phyloP scores from a whole-genome alignment of 2,329 filamentous ascomycete genomes.

The Claviceps digitariae region DNA sequence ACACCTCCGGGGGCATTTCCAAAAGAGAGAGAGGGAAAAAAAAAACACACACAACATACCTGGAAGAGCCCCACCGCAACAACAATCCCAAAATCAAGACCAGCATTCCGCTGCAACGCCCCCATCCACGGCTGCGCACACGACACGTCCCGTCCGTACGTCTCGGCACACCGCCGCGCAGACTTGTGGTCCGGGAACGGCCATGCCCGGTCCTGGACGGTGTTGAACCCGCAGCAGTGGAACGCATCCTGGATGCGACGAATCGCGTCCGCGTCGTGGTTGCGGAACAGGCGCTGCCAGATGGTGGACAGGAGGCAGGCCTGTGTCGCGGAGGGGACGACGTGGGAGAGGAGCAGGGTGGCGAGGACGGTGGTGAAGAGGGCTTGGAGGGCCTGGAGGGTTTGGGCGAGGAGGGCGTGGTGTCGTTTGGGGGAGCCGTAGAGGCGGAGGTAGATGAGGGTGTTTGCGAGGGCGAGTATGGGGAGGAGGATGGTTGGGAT shows the following conservation, averaged over 20 bases:
- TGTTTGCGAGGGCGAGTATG: not conserved
- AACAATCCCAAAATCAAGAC: slow-evolving; percentile 32
- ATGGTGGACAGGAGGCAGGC: slow-evolving; percentile 8
- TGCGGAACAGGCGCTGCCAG: slow-evolving; percentile 12
- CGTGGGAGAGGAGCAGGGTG: slow-evolving; percentile 10
- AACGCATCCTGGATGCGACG: slow-evolving; percentile 47
- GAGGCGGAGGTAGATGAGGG: not conserved
- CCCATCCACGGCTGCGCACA: slow-evolving; percentile 38
- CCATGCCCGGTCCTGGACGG: slow-evolving; percentile 41
- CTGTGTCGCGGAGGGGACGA: slow-evolving; percentile 4
- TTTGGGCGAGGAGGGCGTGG: not conserved
- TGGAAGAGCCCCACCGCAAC: slow-evolving; percentile 36
- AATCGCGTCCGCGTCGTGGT: slow-evolving; percentile 34
- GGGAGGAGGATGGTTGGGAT: slow-evolving; percentile 2
- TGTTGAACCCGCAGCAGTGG: slow-evolving; percentile 48
- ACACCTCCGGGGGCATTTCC: too few species aligned
- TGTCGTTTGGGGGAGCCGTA: not conserved
- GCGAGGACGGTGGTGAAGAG: slow-evolving; percentile 6
- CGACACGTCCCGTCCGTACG: slow-evolving; percentile 26
- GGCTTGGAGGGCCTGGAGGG: slow-evolving; percentile 6
- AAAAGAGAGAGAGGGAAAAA: not conserved
- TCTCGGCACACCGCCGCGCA: slow-evolving; percentile 25
- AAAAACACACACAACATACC: slow-evolving; percentile 15
- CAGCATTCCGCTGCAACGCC: slow-evolving; percentile 20
- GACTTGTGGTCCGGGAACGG: slow-evolving; percentile 32